These are phyloP conservation scores for Rhizomucor pusillus DNA, from an alignment of 371 early-diverging fungal species.

Conservation along the genomic window DNA sequence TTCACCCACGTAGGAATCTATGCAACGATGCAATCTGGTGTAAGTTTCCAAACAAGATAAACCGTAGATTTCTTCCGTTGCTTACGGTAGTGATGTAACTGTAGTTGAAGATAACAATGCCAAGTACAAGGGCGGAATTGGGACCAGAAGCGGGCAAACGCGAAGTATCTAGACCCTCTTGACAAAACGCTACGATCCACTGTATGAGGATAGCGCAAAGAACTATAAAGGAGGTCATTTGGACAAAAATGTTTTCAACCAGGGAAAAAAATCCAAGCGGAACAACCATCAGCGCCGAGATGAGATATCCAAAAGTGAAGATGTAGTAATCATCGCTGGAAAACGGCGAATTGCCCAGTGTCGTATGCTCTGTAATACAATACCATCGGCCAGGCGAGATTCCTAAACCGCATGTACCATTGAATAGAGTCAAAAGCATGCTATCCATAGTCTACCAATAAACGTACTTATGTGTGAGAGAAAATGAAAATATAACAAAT, in stretches of 20 bases:
- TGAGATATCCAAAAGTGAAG: constrained; percentile 51
- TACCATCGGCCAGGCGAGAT: constrained; percentile 42
- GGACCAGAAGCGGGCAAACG: constrained; percentile 44
- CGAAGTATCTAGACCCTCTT: constrained; percentile 44
- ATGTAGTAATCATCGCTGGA: constrained; percentile 47
- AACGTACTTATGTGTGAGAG: background rate
- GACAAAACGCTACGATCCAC: constrained; percentile 56
- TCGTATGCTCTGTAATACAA: constrained; percentile 18
- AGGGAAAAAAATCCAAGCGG: constrained; percentile 57
- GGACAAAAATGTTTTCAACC: constrained; percentile 57
- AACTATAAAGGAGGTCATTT: constrained; percentile 51
- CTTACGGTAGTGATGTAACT: constrained; percentile 58
- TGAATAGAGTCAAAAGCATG: constrained; percentile 42
- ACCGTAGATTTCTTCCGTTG: background rate
- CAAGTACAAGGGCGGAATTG: constrained; percentile 51
- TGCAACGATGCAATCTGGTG: background rate
- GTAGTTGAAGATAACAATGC: constrained; percentile 62
- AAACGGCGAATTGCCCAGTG: constrained; percentile 43
- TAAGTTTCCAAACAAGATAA: no score
- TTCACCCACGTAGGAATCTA: constrained; percentile 66
- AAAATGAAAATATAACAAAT: background rate
- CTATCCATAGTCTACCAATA: constrained; percentile 40
- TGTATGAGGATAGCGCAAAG: constrained; percentile 45
- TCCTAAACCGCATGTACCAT: constrained; percentile 40
- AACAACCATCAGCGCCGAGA: constrained; percentile 49